These are phyloP conservation scores for Trametes cubensis DNA, from an alignment of 768 basidiomycete species.

Conservation along the genomic window DNA sequence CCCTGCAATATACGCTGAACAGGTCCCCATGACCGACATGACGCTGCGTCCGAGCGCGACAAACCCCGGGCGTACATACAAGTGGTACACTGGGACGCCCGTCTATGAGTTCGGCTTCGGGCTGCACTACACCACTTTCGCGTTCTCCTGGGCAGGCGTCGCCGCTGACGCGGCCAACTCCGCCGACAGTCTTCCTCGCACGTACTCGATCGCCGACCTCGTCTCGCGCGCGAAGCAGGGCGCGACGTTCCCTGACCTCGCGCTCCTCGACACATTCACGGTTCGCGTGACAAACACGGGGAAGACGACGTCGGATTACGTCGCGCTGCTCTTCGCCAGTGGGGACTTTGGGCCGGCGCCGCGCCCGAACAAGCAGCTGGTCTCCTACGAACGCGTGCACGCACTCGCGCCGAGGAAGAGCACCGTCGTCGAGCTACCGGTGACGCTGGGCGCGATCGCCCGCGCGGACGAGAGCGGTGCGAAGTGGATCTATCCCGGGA, in stretches of 20 bases:
- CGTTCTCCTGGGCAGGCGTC: conserved; percentile 39
- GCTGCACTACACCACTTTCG: conserved; percentile 57
- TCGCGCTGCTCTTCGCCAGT: conserved; percentile 54
- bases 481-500: conserved; percentile 48
- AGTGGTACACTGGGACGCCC: conserved; percentile 56
- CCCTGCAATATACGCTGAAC: conserved; percentile 48
- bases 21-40: conserved; percentile 64
- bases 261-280: conserved; percentile 51
- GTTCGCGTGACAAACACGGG: conserved; percentile 54
- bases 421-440: conserved; percentile 40
- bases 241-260: conserved; percentile 42
- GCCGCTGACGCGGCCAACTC: neutral
- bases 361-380: conserved; percentile 53
- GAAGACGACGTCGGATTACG: conserved; percentile 53
- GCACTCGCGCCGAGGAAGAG: conserved; percentile 35
- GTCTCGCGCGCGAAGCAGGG: conserved; percentile 30
- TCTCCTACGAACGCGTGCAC: conserved; percentile 50
- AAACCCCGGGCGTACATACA: conserved; percentile 60
- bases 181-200: conserved; percentile 28
- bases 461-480: conserved; percentile 51
- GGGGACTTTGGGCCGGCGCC: conserved; percentile 52
- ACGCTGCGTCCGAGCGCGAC: conserved; percentile 48
- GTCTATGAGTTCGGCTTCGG: conserved; percentile 58
- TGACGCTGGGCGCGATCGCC: conserved; percentile 52
- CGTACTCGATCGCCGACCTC: conserved; percentile 47